phyloP scores from a whole-genome alignment of 306 rosid species.

The Trifolium dubium region DNA sequence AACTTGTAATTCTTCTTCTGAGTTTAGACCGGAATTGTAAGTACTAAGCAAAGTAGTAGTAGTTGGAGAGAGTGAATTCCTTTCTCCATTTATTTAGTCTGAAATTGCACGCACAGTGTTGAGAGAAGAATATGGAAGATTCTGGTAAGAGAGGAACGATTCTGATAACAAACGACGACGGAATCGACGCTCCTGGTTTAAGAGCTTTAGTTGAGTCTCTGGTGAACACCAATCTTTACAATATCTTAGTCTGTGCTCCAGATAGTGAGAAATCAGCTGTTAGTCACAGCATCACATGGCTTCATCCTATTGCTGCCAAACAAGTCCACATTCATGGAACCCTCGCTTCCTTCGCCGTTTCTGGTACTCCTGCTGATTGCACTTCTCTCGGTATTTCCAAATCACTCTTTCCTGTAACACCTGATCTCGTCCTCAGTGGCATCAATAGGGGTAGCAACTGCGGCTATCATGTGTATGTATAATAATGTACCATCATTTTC shows the following conservation, averaged over 20 bases:
- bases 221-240: slow-evolving; percentile 63
- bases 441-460: slow-evolving; percentile 94
- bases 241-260: slow-evolving; percentile 83
- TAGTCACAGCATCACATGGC: slow-evolving; percentile 86
- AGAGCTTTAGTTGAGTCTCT: slow-evolving; percentile 76
- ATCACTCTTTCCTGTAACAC: slow-evolving; percentile 66
- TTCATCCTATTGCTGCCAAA: slow-evolving; percentile 67
- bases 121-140: slow-evolving; percentile 49
- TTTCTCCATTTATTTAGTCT: no score
- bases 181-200: slow-evolving; percentile 90
- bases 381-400: slow-evolving; percentile 83
- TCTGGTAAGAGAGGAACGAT: slow-evolving; percentile 52
- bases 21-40: no score
- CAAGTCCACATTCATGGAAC: slow-evolving; percentile 69
- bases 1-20: no score
- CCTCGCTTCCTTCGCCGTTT: slow-evolving; percentile 65
- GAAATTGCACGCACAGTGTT: no score
- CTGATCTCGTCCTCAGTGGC: slow-evolving; percentile 98
- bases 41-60: no score
- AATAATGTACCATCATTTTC: neutral
- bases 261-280: slow-evolving; percentile 87
- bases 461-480: slow-evolving; percentile 79
- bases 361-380: slow-evolving; percentile 96
- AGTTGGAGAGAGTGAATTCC: no score
- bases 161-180: slow-evolving; percentile 93